These are phyloP conservation scores for Trematosphaeria pertusa DNA, from an alignment of 2,329 filamentous ascomycete genomes.

Conservation along the genomic window DNA sequence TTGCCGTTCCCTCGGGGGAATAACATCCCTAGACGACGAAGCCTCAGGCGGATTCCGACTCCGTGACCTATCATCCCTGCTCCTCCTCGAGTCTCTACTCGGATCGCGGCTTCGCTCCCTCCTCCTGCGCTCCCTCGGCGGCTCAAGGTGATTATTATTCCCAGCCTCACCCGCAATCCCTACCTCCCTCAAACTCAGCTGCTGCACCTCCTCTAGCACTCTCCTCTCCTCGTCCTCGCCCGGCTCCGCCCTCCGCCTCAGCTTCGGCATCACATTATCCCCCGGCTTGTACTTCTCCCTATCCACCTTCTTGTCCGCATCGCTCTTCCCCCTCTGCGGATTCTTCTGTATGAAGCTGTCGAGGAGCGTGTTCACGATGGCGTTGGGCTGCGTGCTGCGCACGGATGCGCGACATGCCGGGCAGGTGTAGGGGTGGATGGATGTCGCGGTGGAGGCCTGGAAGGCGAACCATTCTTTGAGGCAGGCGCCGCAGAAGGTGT, in stretches of 20 bases:
- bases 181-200: constrained; percentile 74
- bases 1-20: constrained; percentile 54
- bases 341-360: constrained; percentile 87
- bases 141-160: constrained; percentile 52
- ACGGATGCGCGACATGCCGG: constrained; percentile 89
- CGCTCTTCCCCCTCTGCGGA: constrained; percentile 73
- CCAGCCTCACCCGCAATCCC: constrained; percentile 54
- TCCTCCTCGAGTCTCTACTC: constrained; percentile 37
- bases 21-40: constrained; percentile 27
- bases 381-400: constrained; percentile 87
- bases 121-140: constrained; percentile 38
- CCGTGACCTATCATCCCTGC: constrained; percentile 31
- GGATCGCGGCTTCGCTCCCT: constrained; percentile 48
- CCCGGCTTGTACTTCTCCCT: constrained; percentile 78
- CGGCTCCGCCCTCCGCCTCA: constrained; percentile 58
- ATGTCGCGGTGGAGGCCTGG: constrained; percentile 69
- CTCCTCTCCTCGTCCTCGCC: constrained; percentile 72
- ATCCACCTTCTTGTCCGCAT: constrained; percentile 78
- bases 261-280: constrained; percentile 76
- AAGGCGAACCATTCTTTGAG: constrained; percentile 94
- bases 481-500: constrained; percentile 95
- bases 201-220: constrained; percentile 73
- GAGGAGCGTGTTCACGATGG: constrained; percentile 84
- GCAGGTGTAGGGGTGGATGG: constrained; percentile 75
- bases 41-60: constrained; percentile 32